Conservation (phyloP, 2,329 filamentous ascomycete species). For the Hymenoscyphus scutula region DNA sequence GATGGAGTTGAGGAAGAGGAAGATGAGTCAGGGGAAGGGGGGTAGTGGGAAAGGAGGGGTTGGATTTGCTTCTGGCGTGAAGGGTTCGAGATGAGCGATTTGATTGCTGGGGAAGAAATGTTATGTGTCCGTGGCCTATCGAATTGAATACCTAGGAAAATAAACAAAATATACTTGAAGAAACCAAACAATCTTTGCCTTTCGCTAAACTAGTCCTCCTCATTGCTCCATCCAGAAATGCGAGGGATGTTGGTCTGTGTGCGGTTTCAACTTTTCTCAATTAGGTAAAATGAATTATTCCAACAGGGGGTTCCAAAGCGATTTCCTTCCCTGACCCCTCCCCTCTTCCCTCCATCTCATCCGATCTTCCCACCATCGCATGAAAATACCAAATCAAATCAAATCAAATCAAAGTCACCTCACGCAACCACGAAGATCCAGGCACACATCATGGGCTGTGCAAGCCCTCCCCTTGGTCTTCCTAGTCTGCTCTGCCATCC, state of each 20-base stretch:
- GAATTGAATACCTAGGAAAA: background rate
- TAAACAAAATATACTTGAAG: background rate
- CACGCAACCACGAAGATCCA: too few species aligned
- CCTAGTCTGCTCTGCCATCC: too few species aligned
- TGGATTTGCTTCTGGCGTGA: conserved; percentile 1
- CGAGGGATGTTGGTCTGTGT: background rate
- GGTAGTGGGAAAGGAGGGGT: conserved; percentile 9
- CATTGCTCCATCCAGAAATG: background rate
- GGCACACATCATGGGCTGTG: too few species aligned
- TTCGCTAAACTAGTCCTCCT: background rate
- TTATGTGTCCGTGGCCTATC: background rate
- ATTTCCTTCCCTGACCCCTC: too few species aligned
- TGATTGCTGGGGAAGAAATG: background rate
- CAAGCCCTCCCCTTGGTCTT: too few species aligned
- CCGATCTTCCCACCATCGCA: too few species aligned
- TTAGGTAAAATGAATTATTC: too few species aligned
- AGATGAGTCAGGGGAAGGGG: conserved; percentile 11
- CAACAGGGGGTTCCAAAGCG: too few species aligned
- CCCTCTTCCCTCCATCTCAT: too few species aligned
- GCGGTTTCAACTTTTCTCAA: background rate
- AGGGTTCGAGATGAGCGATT: background rate
- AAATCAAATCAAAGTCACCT: too few species aligned
- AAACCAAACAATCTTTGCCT: background rate
- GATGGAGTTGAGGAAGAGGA: conserved; percentile 39
- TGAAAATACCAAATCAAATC: too few species aligned